phyloP scores from a whole-genome alignment of 805 yeast genomes.

The Candida gorgasii region DNA sequence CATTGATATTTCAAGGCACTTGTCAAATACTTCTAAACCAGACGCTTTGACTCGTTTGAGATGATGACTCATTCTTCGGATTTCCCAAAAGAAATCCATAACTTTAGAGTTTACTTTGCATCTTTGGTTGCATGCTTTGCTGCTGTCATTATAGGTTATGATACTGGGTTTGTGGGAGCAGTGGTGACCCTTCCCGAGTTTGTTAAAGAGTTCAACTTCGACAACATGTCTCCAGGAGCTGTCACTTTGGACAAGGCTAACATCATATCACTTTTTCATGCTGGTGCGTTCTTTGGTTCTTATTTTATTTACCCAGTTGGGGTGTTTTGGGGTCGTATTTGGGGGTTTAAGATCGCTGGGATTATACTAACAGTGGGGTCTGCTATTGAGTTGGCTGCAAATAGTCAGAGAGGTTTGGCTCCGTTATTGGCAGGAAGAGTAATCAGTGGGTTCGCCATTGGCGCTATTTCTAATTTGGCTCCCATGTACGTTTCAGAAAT shows the following conservation, averaged over 20 bases:
- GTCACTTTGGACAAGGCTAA: conserved; percentile 34
- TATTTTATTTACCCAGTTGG: conserved; percentile 44
- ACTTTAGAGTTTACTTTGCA: conserved; percentile 41
- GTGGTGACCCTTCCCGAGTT: conserved; percentile 48
- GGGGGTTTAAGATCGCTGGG: conserved; percentile 40
- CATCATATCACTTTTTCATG: conserved; percentile 50
- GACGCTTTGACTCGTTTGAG: too few relatives aligned
- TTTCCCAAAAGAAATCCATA: conserved; percentile 32
- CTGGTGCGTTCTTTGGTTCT: conserved; percentile 52
- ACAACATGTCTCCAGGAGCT: conserved; percentile 23
- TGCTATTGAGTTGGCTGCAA: conserved; percentile 39
- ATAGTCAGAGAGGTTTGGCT: conserved; percentile 32
- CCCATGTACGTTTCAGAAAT: conserved; percentile 50
- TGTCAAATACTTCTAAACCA: too few relatives aligned
- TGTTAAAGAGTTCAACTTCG: conserved; percentile 45
- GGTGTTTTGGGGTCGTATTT: conserved; percentile 39
- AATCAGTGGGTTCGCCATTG: conserved; percentile 54
- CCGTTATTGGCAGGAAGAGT: conserved; percentile 43
- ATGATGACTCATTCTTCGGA: too few relatives aligned
- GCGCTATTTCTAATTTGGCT: conserved; percentile 50
- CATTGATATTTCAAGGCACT: too few relatives aligned
- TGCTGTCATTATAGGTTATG: conserved; percentile 56
- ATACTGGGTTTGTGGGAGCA: conserved; percentile 56
- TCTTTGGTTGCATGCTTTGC: conserved; percentile 49
- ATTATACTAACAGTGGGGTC: conserved; percentile 43